Percentiles rank a stretch among this genome's conserved stretches.
phyloP scores from a whole-genome alignment of 768 basidiomycete genomes.

The Lyophyllum semitale region DNA sequence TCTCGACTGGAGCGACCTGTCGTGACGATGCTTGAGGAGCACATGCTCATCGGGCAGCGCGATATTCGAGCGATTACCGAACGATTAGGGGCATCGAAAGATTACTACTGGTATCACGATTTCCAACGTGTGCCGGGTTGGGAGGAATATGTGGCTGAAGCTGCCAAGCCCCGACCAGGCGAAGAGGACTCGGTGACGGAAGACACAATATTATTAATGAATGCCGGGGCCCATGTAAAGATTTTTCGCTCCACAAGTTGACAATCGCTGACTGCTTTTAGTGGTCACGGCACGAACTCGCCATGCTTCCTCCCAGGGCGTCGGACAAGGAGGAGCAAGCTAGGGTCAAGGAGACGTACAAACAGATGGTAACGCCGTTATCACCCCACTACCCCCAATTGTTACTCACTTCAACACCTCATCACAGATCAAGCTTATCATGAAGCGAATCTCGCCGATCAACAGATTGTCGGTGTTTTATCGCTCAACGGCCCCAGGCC shows the following conservation, averaged over 20 bases:
- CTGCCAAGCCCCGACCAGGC: constrained; percentile 17
- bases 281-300: constrained; percentile 30
- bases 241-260: not conserved
- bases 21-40: constrained; percentile 30
- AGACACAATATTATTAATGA: constrained; percentile 30
- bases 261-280: constrained; percentile 3
- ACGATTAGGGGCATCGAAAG: constrained; percentile 22
- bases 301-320: constrained; percentile 24
- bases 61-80: constrained; percentile 29
- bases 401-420: not conserved
- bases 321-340: constrained; percentile 27
- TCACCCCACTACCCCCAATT: not conserved
- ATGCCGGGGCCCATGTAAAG: constrained; percentile 29
- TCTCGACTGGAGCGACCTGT: constrained; percentile 28
- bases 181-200: constrained; percentile 26
- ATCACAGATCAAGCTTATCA: constrained; percentile 21
- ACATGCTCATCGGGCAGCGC: constrained; percentile 26
- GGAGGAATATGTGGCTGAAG: constrained; percentile 25
- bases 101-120: constrained; percentile 25
- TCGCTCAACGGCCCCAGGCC: constrained; percentile 28
- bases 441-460: constrained; percentile 21
- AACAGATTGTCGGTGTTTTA: constrained; percentile 22
- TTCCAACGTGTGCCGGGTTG: constrained; percentile 28
- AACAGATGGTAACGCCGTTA: constrained; percentile 22
- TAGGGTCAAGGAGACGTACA: constrained; percentile 27